phyloP scores from a whole-genome alignment of 2,329 filamentous ascomycete genomes.

The Gnomoniopsis smithogilvyi region DNA sequence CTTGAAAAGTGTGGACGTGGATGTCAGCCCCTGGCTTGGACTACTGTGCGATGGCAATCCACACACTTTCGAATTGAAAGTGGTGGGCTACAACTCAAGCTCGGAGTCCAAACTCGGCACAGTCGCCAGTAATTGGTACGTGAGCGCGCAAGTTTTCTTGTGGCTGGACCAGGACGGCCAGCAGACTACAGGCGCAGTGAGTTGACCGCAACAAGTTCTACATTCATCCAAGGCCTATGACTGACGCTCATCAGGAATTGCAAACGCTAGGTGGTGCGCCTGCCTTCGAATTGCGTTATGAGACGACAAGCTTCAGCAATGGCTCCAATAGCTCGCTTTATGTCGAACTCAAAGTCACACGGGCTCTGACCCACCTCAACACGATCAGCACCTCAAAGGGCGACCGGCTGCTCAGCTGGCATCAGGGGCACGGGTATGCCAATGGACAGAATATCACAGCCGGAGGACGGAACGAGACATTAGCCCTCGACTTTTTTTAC shows the following conservation, averaged over 20 bases:
- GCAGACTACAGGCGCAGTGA: conserved; percentile 48
- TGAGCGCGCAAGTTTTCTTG: conserved; percentile 75
- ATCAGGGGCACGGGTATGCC: background rate
- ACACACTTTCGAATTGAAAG: conserved; percentile 67
- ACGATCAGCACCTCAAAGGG: background rate
- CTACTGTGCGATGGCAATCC: conserved; percentile 60
- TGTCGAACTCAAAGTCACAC: conserved; percentile 22
- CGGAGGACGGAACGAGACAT: background rate
- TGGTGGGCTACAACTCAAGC: conserved; percentile 45
- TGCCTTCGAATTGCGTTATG: conserved; percentile 45
- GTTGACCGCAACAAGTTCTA: conserved; percentile 29
- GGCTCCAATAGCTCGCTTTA: conserved; percentile 56
- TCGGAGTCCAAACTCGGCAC: conserved; percentile 42
- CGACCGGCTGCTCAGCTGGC: background rate
- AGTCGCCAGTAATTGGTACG: conserved; percentile 65
- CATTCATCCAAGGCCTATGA: background rate
- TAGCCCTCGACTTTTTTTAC: background rate
- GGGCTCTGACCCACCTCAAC: background rate
- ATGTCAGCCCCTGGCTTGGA: conserved; percentile 74
- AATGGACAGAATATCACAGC: background rate
- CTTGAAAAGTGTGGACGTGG: conserved; percentile 74
- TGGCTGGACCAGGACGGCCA: conserved; percentile 56
- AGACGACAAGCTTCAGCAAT: conserved; percentile 39
- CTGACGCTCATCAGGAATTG: background rate
- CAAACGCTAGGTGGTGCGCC: conserved; percentile 3